Conservation (phyloP, 1,284 basidiomycete species). For the Cryptococcus neoformans region DNA sequence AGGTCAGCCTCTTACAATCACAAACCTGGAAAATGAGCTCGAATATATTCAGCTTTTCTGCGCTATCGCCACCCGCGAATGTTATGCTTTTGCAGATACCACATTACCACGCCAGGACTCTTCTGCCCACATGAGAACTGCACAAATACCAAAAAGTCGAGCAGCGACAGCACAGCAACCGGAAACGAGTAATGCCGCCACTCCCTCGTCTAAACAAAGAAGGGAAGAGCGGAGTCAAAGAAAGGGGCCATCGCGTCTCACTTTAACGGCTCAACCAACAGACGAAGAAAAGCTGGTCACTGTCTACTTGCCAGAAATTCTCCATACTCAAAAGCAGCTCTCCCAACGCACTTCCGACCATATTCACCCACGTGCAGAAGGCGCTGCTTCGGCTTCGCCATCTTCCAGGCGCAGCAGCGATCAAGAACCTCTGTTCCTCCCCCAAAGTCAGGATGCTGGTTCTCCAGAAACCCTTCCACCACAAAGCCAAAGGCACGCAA, state of each 20-base stretch:
- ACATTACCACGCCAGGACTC: not conserved
- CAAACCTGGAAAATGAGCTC: constrained; percentile 26
- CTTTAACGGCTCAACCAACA: not conserved
- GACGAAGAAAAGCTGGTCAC: not conserved
- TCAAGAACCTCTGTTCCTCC: constrained; percentile 26
- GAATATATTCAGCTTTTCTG: constrained; percentile 38
- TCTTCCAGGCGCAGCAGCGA: not conserved
- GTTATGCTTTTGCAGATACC: constrained; percentile 34
- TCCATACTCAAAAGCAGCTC: not conserved
- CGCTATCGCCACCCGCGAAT: constrained; percentile 44
- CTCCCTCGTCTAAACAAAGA: not conserved
- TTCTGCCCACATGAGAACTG: not conserved
- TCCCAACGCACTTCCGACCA: not conserved
- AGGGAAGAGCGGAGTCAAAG: not conserved
- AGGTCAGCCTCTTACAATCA: constrained; percentile 44
- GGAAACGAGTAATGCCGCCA: not conserved
- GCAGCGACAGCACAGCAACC: not conserved
- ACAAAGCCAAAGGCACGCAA: not conserved
- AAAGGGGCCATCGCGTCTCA: not conserved
- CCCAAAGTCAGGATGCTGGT: constrained; percentile 7
- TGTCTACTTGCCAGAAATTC: not conserved
- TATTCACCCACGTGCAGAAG: not conserved
- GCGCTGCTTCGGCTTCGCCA: not conserved
- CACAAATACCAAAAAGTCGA: not conserved
- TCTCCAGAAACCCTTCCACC: not conserved